These are phyloP conservation scores for Coemansia sp. DNA, from an alignment of 192 early-diverging fungal genomes.

Conservation along the genomic window DNA sequence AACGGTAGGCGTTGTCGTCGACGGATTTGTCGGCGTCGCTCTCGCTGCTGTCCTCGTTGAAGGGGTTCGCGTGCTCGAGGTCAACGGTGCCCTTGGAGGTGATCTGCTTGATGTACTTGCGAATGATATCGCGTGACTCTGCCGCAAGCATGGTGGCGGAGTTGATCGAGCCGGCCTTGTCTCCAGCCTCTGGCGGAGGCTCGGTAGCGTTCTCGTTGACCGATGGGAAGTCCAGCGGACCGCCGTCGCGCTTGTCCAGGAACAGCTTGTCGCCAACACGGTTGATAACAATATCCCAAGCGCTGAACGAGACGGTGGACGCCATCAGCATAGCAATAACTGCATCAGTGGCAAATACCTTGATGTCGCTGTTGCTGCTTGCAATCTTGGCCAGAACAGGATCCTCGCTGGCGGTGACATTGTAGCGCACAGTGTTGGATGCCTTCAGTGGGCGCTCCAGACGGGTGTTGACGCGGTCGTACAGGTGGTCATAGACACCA, in stretches of 20 bases:
- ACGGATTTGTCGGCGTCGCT: constrained; percentile 50
- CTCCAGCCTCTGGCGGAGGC: constrained; percentile 82
- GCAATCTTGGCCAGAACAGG: constrained; percentile 68
- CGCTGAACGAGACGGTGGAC: constrained; percentile 83
- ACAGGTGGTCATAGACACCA: constrained; percentile 75
- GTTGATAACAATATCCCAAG: constrained; percentile 94
- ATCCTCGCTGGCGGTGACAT: constrained; percentile 85
- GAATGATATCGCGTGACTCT: constrained; percentile 87
- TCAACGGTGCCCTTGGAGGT: constrained; percentile 55
- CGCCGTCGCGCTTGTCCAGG: constrained; percentile 90
- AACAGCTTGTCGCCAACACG: constrained; percentile 78
- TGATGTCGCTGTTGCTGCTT: constrained; percentile 50
- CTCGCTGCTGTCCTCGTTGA: constrained; percentile 50
- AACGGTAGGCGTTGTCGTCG: constrained; percentile 78
- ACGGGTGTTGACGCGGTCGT: constrained; percentile 83
- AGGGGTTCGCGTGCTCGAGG: constrained; percentile 76
- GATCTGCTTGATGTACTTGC: constrained; percentile 81
- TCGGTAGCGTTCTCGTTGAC: constrained; percentile 96
- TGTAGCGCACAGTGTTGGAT: constrained; percentile 66
- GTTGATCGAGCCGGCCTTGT: constrained; percentile 83
- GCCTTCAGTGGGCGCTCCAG: constrained; percentile 71
- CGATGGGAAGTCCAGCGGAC: constrained; percentile 75
- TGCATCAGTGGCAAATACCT: constrained; percentile 88
- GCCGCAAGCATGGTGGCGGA: constrained; percentile 76
- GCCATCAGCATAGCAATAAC: constrained; percentile 93